Percentiles rank a stretch among this genome's conserved stretches.
Conservation (phyloP, 179 eudicot genomes). For the Silene vulgaris region DNA sequence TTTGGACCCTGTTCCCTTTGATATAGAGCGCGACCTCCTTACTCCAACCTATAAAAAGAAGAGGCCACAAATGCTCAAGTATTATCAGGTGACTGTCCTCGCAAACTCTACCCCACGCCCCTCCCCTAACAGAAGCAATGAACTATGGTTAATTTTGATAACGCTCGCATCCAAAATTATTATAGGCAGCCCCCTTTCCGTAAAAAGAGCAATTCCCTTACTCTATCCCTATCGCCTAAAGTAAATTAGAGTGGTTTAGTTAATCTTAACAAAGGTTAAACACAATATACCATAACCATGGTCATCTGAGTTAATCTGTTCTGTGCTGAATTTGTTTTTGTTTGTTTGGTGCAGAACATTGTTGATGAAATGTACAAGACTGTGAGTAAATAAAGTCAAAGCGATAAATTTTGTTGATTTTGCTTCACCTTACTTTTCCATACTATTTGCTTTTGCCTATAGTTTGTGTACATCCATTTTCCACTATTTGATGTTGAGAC, state of each 20-base stretch:
- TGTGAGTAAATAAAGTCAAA: slow-evolving; percentile 16
- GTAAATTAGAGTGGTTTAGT: background rate
- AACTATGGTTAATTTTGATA: background rate
- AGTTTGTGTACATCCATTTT: background rate
- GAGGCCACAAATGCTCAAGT: slow-evolving; percentile 78
- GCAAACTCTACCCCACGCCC: background rate
- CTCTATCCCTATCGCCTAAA: too few species aligned
- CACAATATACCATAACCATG: background rate
- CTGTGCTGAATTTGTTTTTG: slow-evolving; percentile 1
- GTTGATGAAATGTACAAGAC: slow-evolving; percentile 65
- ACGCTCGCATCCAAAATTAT: too few species aligned
- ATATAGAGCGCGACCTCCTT: slow-evolving; percentile 81
- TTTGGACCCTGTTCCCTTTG: slow-evolving; percentile 74
- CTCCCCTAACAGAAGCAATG: background rate
- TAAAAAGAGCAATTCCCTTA: too few species aligned
- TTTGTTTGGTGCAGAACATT: slow-evolving; percentile 38
- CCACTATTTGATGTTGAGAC: slow-evolving; percentile 13
- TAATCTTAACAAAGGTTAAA: background rate
- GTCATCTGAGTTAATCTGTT: background rate
- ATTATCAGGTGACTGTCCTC: slow-evolving; percentile 54
- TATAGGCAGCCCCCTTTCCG: too few species aligned
- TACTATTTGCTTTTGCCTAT: background rate
- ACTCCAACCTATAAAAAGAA: slow-evolving; percentile 91
- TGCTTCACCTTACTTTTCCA: background rate
- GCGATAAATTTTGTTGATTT: background rate